phyloP scores from a whole-genome alignment of 345 rosid species.

The Gossypium anomalum region DNA sequence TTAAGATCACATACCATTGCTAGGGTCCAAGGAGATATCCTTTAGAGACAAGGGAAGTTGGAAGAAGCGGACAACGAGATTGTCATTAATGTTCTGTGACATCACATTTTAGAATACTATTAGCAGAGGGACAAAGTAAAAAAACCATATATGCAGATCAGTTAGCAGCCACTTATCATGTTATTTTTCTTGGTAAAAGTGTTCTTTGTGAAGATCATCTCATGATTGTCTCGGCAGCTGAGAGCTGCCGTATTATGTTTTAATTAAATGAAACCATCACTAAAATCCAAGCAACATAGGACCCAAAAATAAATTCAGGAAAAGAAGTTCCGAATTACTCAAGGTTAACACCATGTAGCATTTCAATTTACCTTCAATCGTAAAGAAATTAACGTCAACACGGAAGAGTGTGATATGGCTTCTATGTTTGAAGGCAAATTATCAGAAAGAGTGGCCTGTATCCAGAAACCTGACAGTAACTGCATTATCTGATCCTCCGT shows the following conservation, averaged over 20 bases:
- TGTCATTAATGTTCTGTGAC: conserved; percentile 62
- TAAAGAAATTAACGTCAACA: conserved; percentile 60
- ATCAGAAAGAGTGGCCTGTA: conserved; percentile 70
- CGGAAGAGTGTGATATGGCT: conserved; percentile 87
- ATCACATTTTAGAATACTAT: conserved; percentile 10
- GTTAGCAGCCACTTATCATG: conserved; percentile 2
- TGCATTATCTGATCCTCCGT: conserved; percentile 88
- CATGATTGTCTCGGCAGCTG: no score
- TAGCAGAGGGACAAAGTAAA: background rate
- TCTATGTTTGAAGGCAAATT: conserved; percentile 79
- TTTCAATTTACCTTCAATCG: conserved; percentile 53
- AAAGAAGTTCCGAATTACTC: background rate
- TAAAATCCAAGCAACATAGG: background rate
- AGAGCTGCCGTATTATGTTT: no score
- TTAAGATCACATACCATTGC: conserved; percentile 44
- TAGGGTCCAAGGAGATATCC: conserved; percentile 48
- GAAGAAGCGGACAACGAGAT: conserved; percentile 60
- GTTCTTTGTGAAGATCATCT: no score
- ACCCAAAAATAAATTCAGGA: conserved; percentile 8
- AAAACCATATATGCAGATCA: background rate
- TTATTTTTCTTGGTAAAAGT: background rate
- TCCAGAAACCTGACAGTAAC: conserved; percentile 83
- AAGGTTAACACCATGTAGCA: background rate
- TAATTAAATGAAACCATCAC: no score
- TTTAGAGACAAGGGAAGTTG: conserved; percentile 79